These are phyloP conservation scores for Geotrichum candidum DNA, from an alignment of 1,139 yeast genomes.

Conservation along the genomic window DNA sequence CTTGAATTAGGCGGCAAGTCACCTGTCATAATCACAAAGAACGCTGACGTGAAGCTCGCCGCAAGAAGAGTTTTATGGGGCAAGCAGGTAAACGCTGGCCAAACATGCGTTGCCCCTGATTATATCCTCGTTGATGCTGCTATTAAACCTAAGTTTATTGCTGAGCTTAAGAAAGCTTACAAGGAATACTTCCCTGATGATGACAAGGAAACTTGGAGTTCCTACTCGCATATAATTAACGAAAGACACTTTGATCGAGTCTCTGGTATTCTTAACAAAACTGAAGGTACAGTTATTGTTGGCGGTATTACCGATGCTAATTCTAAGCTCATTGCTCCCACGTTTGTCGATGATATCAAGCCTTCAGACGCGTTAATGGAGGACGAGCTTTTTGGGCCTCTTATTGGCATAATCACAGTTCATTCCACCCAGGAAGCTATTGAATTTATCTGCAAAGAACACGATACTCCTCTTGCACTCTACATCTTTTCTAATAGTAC, in stretches of 20 bases:
- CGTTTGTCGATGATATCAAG: slow-evolving; percentile 54
- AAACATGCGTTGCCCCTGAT: slow-evolving; percentile 86
- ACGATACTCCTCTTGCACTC: slow-evolving; percentile 84
- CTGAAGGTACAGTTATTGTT: slow-evolving; percentile 53
- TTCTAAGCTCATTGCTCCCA: slow-evolving; percentile 62
- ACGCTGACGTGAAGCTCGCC: slow-evolving; percentile 43
- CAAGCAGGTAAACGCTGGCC: slow-evolving; percentile 77
- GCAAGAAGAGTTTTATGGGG: slow-evolving; percentile 74
- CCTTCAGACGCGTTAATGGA: slow-evolving; percentile 70
- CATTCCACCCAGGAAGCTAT: slow-evolving; percentile 47
- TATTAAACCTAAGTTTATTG: slow-evolving; percentile 49
- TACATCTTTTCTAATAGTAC: slow-evolving; percentile 62
- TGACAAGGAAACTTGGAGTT: slow-evolving; percentile 37
- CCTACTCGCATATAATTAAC: slow-evolving; percentile 57
- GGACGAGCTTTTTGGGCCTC: slow-evolving; percentile 79
- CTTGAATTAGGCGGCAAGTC: slow-evolving; percentile 91
- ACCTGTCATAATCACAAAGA: slow-evolving; percentile 64
- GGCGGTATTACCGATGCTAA: slow-evolving; percentile 48
- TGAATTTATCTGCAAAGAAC: slow-evolving; percentile 43
- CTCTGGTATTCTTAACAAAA: slow-evolving; percentile 40
- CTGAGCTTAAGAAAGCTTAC: slow-evolving; percentile 41
- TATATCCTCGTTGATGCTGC: slow-evolving; percentile 62
- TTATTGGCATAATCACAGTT: slow-evolving; percentile 66
- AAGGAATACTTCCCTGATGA: slow-evolving; percentile 44
- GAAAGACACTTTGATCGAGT: slow-evolving; percentile 53